These are phyloP conservation scores for Rhodamnia argentea DNA, from an alignment of 345 rosid genomes.

Conservation along the genomic window DNA sequence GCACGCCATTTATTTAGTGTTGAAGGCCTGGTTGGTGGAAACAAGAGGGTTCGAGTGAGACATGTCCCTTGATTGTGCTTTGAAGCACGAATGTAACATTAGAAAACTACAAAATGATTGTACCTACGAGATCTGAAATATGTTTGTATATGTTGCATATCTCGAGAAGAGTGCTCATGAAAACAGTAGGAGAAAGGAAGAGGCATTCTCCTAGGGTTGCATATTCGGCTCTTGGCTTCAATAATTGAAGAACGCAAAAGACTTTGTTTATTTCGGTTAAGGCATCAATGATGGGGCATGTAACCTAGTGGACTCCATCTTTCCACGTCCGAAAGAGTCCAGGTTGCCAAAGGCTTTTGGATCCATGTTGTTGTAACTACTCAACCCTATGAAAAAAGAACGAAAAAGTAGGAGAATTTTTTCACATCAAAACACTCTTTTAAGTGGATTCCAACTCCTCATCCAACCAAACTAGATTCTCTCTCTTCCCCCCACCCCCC, in stretches of 20 bases:
- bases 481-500: not conserved
- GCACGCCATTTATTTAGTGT: not conserved
- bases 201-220: not conserved
- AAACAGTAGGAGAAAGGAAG: not conserved
- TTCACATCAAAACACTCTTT: conserved; percentile 20
- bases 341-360: conserved; percentile 28
- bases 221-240: conserved; percentile 11
- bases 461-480: conserved; percentile 31
- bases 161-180: not conserved
- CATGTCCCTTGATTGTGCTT: not conserved
- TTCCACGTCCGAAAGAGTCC: conserved; percentile 51
- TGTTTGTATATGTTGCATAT: not conserved
- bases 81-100: not conserved
- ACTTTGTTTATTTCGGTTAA: conserved; percentile 35
- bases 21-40: conserved; percentile 14
- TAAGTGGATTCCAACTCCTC: conserved; percentile 81
- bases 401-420: not conserved
- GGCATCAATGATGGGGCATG: conserved; percentile 43
- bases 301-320: conserved; percentile 50
- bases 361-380: conserved; percentile 26
- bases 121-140: not conserved
- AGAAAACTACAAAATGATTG: not conserved
- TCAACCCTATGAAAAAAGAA: not conserved
- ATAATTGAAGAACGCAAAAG: conserved; percentile 32
- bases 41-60: conserved; percentile 2